These are phyloP conservation scores for Diversispora epigaea DNA, from an alignment of 192 early-diverging fungal species.

Conservation along the genomic window DNA sequence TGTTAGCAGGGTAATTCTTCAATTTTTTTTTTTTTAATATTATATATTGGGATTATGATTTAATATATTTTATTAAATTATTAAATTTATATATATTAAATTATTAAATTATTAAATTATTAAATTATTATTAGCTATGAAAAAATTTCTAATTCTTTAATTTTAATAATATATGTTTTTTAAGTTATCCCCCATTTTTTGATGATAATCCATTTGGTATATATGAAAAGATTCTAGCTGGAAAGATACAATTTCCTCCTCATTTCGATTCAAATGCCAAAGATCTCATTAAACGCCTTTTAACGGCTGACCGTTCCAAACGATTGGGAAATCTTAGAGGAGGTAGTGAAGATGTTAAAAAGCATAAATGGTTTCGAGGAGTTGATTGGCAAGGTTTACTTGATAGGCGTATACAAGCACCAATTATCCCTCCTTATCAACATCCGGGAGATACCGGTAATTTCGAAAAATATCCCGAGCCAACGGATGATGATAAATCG, in stretches of 20 bases:
- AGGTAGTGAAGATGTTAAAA: constrained; percentile 89
- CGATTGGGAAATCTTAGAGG: constrained; percentile 86
- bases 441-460: constrained; percentile 95
- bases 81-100: too few species aligned
- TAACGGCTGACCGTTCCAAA: constrained; percentile 89
- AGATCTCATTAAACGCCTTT: constrained; percentile 85
- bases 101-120: too few species aligned
- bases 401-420: constrained; percentile 73
- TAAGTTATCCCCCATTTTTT: constrained; percentile 89
- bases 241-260: constrained; percentile 84
- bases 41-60: too few species aligned
- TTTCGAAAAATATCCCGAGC: constrained; percentile 97
- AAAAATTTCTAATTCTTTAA: too few species aligned
- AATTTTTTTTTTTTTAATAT: too few species aligned
- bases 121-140: too few species aligned
- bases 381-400: constrained; percentile 91
- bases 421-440: constrained; percentile 85
- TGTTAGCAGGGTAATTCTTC: constrained; percentile 80
- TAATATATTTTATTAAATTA: too few species aligned
- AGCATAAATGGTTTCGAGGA: constrained; percentile 91
- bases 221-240: constrained; percentile 96
- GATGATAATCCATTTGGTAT: constrained; percentile 98
- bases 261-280: constrained; percentile 83
- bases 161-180: background rate
- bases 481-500: constrained; percentile 56